Evolutionary conservation across 2,329 filamentous ascomycete genomes (phyloP).

Genomic region (Purpureocillium lavendulum): DNA sequence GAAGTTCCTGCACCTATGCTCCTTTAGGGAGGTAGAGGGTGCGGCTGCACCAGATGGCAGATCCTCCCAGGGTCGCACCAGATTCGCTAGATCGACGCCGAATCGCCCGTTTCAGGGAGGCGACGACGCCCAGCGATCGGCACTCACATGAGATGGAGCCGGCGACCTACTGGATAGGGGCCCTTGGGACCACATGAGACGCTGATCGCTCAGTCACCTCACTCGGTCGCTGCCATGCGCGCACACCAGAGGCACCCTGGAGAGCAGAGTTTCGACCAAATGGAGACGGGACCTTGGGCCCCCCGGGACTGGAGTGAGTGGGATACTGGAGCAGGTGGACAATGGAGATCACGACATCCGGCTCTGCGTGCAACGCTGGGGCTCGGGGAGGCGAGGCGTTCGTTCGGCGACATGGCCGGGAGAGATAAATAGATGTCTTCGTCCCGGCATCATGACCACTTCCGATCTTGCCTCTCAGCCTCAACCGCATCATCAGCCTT

Average conservation of each 20-base stretch:
- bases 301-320: too few species aligned
- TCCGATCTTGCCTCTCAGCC: not conserved
- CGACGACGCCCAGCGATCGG: conserved; percentile 6
- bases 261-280: too few species aligned
- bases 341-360: not conserved
- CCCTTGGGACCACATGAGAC: not conserved
- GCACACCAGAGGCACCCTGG: too few species aligned
- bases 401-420: too few species aligned
- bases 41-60: not conserved
- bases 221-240: too few species aligned
- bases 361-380: not conserved
- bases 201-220: not conserved
- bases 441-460: not conserved
- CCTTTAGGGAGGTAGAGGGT: conserved; percentile 8
- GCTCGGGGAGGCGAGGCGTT: too few species aligned
- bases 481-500: not conserved
- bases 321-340: not conserved
- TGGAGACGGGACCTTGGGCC: too few species aligned
- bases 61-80: not conserved
- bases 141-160: conserved; percentile 6
- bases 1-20: conserved; percentile 7
- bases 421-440: too few species aligned
- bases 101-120: conserved; percentile 6
- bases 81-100: conserved; percentile 5
- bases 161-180: conserved; percentile 2